Conservation (phyloP, 176 grass and related monocot genomes). For the Zoysia japonica region DNA sequence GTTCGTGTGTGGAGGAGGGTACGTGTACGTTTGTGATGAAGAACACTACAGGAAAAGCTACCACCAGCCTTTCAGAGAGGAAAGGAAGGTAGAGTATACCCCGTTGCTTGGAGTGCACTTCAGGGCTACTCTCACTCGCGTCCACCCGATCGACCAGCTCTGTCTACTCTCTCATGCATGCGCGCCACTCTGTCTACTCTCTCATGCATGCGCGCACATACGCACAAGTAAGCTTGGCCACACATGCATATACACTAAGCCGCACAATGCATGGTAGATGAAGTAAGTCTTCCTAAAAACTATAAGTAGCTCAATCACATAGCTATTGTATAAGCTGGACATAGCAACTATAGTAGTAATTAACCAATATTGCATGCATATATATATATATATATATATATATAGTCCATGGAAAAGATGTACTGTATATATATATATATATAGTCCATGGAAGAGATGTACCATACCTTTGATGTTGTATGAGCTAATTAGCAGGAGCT, state of each 20-base stretch:
- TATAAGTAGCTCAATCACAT: too few relatives aligned
- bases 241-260: not conserved
- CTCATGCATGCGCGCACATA: slow-evolving; percentile 26
- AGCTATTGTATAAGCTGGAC: too few relatives aligned
- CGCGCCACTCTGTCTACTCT: not conserved
- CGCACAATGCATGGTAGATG: too few relatives aligned
- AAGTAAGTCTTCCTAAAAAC: too few relatives aligned
- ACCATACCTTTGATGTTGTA: not conserved
- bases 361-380: too few relatives aligned
- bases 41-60: not conserved
- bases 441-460: too few relatives aligned
- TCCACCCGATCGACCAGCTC: slow-evolving; percentile 38
- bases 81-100: slow-evolving; percentile 57
- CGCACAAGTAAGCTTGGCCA: slow-evolving; percentile 18
- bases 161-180: slow-evolving; percentile 5
- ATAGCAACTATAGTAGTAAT: too few relatives aligned
- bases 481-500: not conserved
- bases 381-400: too few relatives aligned
- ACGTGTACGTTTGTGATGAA: not conserved
- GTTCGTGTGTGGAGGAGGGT: slow-evolving; percentile 22
- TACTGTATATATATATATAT: too few relatives aligned
- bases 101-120: slow-evolving; percentile 90
- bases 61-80: slow-evolving; percentile 35
- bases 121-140: slow-evolving; percentile 37
- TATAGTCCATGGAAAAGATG: too few relatives aligned